Conservation (phyloP, 2,329 filamentous ascomycete species). For the Alternaria metachromatica region DNA sequence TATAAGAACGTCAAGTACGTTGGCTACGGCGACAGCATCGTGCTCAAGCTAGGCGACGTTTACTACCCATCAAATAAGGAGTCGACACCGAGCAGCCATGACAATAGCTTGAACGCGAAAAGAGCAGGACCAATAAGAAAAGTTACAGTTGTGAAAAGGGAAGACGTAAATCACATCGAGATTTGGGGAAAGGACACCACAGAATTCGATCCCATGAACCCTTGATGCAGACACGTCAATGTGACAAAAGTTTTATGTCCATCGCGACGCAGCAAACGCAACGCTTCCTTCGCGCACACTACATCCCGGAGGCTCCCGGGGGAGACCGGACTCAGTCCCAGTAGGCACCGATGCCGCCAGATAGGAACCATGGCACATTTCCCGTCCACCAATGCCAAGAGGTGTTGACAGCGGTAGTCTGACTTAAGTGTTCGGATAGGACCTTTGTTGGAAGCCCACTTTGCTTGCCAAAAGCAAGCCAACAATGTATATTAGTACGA, state of each 20-base stretch:
- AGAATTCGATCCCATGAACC: constrained; percentile 40
- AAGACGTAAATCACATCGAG: constrained; percentile 51
- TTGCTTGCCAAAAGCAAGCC: neutral
- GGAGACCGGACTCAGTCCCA: neutral
- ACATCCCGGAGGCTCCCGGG: neutral
- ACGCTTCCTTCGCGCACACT: neutral
- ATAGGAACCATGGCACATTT: neutral
- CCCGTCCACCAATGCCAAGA: neutral
- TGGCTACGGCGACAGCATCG: constrained; percentile 46
- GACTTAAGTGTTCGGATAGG: neutral
- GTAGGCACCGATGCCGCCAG: neutral
- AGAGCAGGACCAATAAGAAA: constrained; percentile 37
- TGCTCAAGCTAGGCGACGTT: constrained; percentile 48
- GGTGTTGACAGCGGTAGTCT: neutral
- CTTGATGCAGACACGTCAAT: constrained; percentile 14
- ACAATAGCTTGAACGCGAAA: constrained; percentile 36
- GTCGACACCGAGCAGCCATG: constrained; percentile 11
- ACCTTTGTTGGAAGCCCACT: neutral
- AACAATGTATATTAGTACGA: neutral
- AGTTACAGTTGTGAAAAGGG: constrained; percentile 40
- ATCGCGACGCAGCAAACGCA: neutral
- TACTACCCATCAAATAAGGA: constrained; percentile 29
- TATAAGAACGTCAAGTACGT: constrained; percentile 48
- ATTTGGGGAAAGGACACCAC: constrained; percentile 55
- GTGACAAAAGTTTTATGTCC: neutral